A percentile compares a stretch with the other conserved stretches of the same genome.
phyloP scores from a whole-genome alignment of 108 stramenopile genomes.

The Skeletonema potamos region DNA sequence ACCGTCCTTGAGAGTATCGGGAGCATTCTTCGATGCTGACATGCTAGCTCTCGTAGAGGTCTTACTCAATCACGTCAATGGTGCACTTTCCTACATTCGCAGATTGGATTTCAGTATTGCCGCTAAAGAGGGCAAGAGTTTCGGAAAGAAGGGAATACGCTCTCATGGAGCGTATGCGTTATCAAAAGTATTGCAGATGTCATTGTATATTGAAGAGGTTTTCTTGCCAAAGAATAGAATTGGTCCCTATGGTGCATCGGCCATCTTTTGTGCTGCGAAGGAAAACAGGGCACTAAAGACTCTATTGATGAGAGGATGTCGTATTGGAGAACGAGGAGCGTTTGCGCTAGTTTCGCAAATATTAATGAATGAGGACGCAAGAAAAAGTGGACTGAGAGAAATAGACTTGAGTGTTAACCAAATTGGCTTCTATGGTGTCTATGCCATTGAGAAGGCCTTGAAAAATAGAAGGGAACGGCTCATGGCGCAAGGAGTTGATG shows the following conservation, averaged over 20 bases:
- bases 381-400: conserved; percentile 36
- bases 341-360: conserved; percentile 65
- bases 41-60: conserved; percentile 76
- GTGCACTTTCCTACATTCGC: conserved; percentile 47
- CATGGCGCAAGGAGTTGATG: conserved; percentile 1
- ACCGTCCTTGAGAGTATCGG: conserved; percentile 67
- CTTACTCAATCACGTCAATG: conserved; percentile 67
- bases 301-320: conserved; percentile 65
- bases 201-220: conserved; percentile 63
- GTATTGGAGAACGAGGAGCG: conserved; percentile 74
- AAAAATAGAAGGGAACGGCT: conserved; percentile 15
- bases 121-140: conserved; percentile 44
- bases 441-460: conserved; percentile 57
- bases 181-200: conserved; percentile 58
- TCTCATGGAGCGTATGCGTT: conserved; percentile 78
- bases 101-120: conserved; percentile 74
- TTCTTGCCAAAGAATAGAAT: conserved; percentile 65
- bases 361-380: conserved; percentile 3
- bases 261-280: conserved; percentile 61
- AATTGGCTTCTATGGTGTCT: conserved; percentile 70
- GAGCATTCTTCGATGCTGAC: conserved; percentile 79
- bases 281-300: conserved; percentile 50
- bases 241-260: conserved; percentile 78
- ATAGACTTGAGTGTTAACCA: conserved; percentile 68
- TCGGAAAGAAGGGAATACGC: conserved; percentile 51